Evolutionary conservation across 2,329 filamentous ascomycete species (phyloP).

Genomic region (Pseudogymnoascus sp.): DNA sequence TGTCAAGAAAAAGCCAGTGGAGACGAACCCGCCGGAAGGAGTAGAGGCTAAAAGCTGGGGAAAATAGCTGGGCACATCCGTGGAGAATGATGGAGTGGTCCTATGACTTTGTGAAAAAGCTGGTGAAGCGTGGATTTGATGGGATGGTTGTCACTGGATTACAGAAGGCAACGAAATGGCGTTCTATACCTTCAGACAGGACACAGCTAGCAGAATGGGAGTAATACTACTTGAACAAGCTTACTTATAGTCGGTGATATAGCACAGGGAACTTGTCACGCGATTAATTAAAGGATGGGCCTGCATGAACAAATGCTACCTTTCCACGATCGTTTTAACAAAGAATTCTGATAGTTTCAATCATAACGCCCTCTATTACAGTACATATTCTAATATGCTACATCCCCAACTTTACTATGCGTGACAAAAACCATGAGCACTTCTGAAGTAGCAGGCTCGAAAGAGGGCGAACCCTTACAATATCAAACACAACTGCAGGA

Average conservation of each 20-base stretch:
- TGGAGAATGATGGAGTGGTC: neutral
- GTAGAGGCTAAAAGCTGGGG: constrained; percentile 1
- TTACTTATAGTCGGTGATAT: neutral
- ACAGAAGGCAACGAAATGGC: neutral
- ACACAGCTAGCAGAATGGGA: neutral
- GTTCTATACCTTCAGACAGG: neutral
- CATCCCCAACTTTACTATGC: constrained; percentile 5
- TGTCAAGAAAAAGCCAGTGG: constrained; percentile 64
- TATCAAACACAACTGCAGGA: neutral
- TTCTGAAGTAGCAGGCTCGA: constrained; percentile 1
- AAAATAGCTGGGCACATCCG: neutral
- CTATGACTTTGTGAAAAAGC: neutral
- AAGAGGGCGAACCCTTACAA: neutral
- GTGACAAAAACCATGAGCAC: constrained; percentile 2
- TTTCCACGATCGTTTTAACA: neutral
- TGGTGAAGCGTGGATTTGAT: neutral
- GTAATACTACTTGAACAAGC: neutral
- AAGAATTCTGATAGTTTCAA: neutral
- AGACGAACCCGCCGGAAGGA: constrained; percentile 37
- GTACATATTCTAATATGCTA: constrained; percentile 8
- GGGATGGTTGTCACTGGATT: too few species aligned
- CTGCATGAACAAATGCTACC: too few species aligned
- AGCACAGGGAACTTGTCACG: too few species aligned
- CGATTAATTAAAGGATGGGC: too few species aligned
- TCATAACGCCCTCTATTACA: constrained; percentile 6